Evolutionary conservation across 1,284 basidiomycete species (phyloP).

Genomic region (Trametes sp.): DNA sequence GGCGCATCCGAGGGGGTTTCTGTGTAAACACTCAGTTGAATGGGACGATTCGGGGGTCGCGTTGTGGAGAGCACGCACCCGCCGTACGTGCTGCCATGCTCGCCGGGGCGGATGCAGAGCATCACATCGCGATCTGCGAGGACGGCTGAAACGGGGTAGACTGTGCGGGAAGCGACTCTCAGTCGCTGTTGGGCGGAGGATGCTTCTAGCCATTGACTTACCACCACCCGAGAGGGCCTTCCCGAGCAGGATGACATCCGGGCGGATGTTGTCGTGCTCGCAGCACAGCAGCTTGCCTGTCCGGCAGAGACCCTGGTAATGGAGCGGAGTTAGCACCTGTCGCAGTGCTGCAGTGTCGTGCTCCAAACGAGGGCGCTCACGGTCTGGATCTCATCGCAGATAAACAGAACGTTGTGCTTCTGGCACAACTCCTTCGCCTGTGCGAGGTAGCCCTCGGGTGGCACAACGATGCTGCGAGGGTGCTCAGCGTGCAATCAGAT

Average conservation of each 20-base stretch:
- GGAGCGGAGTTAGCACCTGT: conserved; percentile 4
- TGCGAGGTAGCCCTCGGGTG: conserved; percentile 88
- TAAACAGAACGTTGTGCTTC: conserved; percentile 93
- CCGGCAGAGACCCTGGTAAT: conserved; percentile 74
- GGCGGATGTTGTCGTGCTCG: conserved; percentile 89
- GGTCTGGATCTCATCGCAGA: conserved; percentile 98
- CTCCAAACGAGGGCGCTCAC: conserved; percentile 46
- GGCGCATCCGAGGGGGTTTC: conserved; percentile 95
- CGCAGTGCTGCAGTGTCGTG: not conserved
- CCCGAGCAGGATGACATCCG: conserved; percentile 93
- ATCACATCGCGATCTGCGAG: conserved; percentile 91
- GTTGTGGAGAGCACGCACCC: conserved; percentile 59
- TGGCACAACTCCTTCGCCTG: conserved; percentile 86
- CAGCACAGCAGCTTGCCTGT: conserved; percentile 90
- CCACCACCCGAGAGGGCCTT: conserved; percentile 96
- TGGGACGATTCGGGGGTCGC: conserved; percentile 1
- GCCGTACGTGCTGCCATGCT: conserved; percentile 97
- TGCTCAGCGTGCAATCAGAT: conserved; percentile 2
- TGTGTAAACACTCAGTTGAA: conserved; percentile 39
- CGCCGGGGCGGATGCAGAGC: conserved; percentile 96
- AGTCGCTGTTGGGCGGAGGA: conserved; percentile 4
- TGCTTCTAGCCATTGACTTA: conserved; percentile 44
- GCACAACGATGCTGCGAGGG: conserved; percentile 82
- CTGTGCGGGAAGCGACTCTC: conserved; percentile 45
- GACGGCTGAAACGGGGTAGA: conserved; percentile 97